Evolutionary conservation across 768 basidiomycete species (phyloP).

Genomic region (Lentinus brumalis): DNA sequence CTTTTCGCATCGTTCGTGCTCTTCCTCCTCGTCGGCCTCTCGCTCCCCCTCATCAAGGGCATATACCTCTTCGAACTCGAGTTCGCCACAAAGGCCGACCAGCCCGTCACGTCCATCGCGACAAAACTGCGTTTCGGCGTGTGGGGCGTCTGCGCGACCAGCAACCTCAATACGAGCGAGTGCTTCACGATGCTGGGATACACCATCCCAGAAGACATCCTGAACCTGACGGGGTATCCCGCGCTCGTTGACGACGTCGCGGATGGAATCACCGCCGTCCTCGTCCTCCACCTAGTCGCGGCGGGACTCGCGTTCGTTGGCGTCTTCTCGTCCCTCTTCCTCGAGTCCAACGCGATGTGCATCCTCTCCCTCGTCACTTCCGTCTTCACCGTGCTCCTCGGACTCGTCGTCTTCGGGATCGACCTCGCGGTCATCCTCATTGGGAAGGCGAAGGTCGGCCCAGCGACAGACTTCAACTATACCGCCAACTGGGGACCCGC

Average conservation of each 20-base stretch:
- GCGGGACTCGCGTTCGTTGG: constrained; percentile 60
- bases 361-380: constrained; percentile 61
- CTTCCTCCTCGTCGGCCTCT: constrained; percentile 74
- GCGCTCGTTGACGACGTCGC: constrained; percentile 49
- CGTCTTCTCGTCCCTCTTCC: constrained; percentile 56
- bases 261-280: constrained; percentile 46
- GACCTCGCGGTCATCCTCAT: constrained; percentile 65
- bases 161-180: constrained; percentile 37
- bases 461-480: constrained; percentile 43
- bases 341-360: constrained; percentile 54
- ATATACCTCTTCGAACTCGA: constrained; percentile 60
- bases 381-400: constrained; percentile 57
- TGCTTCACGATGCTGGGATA: constrained; percentile 77
- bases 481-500: constrained; percentile 62
- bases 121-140: constrained; percentile 74
- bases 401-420: constrained; percentile 55
- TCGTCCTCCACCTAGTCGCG: constrained; percentile 70
- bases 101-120: constrained; percentile 51
- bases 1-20: constrained; percentile 70
- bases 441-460: constrained; percentile 46
- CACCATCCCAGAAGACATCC: constrained; percentile 46
- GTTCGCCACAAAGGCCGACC: constrained; percentile 34
- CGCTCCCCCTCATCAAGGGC: constrained; percentile 70
- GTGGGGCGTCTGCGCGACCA: constrained; percentile 78
- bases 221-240: constrained; percentile 45